A percentile compares a stretch with the other conserved stretches of the same genome.
Evolutionary conservation across 1,139 yeast genomes (phyloP).

Genomic region (Arxiozyma telluris): DNA sequence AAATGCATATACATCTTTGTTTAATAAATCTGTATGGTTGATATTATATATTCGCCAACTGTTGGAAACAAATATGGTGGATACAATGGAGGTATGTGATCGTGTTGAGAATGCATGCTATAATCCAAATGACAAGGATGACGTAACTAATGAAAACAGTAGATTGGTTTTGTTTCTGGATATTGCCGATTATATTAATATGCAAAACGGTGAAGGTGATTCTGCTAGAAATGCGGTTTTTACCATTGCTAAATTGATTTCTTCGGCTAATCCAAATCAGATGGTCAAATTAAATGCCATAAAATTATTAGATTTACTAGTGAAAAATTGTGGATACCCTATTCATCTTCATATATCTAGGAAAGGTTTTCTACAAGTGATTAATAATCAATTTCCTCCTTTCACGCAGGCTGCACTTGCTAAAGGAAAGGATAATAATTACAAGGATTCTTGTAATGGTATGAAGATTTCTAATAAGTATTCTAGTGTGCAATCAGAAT

Average conservation of each 20-base stretch:
- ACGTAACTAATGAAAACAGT: slow-evolving; percentile 9
- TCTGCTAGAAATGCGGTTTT: slow-evolving; percentile 88
- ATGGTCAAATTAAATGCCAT: slow-evolving; percentile 37
- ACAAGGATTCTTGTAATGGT: background rate
- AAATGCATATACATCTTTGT: background rate
- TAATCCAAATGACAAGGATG: background rate
- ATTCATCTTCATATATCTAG: slow-evolving; percentile 89
- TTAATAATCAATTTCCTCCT: slow-evolving; percentile 87
- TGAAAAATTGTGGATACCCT: slow-evolving; percentile 95
- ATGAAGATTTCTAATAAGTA: slow-evolving; percentile 57
- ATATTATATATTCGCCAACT: too few species aligned
- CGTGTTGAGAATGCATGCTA: background rate
- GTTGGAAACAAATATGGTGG: background rate
- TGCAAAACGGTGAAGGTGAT: slow-evolving; percentile 61
- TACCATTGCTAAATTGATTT: slow-evolving; percentile 71
- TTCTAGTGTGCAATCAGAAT: slow-evolving; percentile 67
- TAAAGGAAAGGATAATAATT: too few species aligned
- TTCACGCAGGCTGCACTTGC: slow-evolving; percentile 29
- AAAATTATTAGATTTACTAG: slow-evolving; percentile 66
- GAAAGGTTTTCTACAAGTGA: slow-evolving; percentile 84
- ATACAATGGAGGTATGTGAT: background rate
- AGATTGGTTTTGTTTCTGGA: slow-evolving; percentile 66
- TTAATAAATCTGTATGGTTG: too few species aligned
- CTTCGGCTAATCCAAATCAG: slow-evolving; percentile 63
- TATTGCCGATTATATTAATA: slow-evolving; percentile 84